Evolutionary conservation across 1,139 yeast species (phyloP).

Genomic region (Blastobotrys elegans): DNA sequence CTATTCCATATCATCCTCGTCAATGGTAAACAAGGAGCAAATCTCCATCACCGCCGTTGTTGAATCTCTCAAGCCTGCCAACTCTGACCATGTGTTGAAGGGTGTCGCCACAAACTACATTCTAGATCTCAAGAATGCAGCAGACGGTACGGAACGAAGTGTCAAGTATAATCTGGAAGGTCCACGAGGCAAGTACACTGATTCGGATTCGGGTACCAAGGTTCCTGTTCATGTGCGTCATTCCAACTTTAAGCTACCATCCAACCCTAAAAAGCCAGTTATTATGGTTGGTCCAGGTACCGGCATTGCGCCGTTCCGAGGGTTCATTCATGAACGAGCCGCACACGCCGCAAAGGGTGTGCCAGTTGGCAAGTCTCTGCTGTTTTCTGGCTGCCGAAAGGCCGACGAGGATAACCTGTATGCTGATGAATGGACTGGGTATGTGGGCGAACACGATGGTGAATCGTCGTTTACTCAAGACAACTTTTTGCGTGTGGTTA

Average conservation of each 20-base stretch:
- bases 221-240: conserved; percentile 92
- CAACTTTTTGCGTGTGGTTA: conserved; percentile 46
- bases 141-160: conserved; percentile 43
- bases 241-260: conserved; percentile 91
- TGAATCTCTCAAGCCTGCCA: conserved; percentile 52
- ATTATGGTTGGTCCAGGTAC: conserved; percentile 98
- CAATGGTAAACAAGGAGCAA: conserved; percentile 66
- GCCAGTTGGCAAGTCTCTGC: conserved; percentile 64
- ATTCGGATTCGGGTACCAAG: conserved; percentile 39
- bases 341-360: conserved; percentile 48
- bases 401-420: conserved; percentile 73
- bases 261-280: conserved; percentile 75
- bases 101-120: conserved; percentile 93
- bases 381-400: conserved; percentile 85
- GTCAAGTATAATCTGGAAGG: conserved; percentile 68
- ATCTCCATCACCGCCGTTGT: conserved; percentile 85
- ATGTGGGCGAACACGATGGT: conserved; percentile 34
- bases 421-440: conserved; percentile 74
- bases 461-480: conserved; percentile 17
- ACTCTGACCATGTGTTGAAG: conserved; percentile 47
- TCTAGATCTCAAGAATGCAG: conserved; percentile 62
- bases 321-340: conserved; percentile 80
- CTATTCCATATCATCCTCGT: conserved; percentile 92
- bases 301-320: conserved; percentile 97
- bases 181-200: conserved; percentile 61